Evolutionary conservation across 345 rosid genomes (phyloP).

Genomic region (Clarkia xantiana): DNA sequence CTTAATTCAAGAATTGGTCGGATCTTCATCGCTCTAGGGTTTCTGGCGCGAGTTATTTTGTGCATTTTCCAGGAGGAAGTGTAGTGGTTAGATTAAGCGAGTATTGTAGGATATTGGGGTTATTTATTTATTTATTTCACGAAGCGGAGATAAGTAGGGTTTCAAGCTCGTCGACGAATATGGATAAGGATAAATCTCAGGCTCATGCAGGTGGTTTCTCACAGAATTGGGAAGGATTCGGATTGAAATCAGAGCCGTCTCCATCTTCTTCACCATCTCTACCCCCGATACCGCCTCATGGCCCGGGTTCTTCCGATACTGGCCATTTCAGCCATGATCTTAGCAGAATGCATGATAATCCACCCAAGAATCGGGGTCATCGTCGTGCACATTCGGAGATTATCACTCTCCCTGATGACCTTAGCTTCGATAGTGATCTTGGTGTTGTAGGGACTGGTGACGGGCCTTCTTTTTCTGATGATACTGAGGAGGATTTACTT

Average conservation of each 20-base stretch:
- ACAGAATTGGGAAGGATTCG: conserved; percentile 24
- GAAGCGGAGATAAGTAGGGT: neutral
- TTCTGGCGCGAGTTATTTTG: neutral
- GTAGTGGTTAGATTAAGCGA: neutral
- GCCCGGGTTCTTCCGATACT: conserved; percentile 19
- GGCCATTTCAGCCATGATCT: conserved; percentile 23
- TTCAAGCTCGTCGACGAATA: conserved; percentile 6
- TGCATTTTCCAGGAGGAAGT: neutral
- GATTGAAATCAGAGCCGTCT: conserved; percentile 34
- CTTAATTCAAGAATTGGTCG: neutral
- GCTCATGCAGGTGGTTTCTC: conserved; percentile 42
- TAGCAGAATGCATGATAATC: conserved; percentile 77
- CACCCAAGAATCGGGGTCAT: conserved; percentile 73
- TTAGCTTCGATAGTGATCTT: conserved; percentile 78
- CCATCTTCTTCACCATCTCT: conserved; percentile 12
- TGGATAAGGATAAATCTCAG: conserved; percentile 66
- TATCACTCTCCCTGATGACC: conserved; percentile 80
- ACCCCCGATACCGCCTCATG: conserved; percentile 26
- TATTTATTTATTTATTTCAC: neutral
- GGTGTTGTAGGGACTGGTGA: conserved; percentile 57
- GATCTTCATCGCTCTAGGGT: conserved; percentile 1
- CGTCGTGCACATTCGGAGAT: conserved; percentile 94
- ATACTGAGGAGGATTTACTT: conserved; percentile 68
- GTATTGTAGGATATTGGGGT: neutral
- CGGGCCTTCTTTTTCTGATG: conserved; percentile 72